These are phyloP conservation scores for Boletellus sp. DNA, from an alignment of 1,284 basidiomycete species.

Conservation along the genomic window DNA sequence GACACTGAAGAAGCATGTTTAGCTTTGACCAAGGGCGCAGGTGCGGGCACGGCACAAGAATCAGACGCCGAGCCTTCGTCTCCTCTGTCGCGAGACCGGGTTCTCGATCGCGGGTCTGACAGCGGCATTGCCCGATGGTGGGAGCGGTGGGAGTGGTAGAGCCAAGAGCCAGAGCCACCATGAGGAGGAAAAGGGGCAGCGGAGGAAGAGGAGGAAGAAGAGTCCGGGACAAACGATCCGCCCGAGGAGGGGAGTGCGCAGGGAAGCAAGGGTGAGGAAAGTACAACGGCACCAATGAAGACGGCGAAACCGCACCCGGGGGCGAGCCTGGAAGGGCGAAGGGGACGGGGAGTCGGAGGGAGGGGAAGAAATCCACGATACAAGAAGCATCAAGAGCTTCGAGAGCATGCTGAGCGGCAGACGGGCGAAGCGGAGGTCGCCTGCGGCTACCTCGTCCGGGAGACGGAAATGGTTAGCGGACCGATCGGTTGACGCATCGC, in stretches of 20 bases:
- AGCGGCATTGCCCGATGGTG: constrained; percentile 48
- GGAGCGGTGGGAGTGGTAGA: constrained; percentile 18
- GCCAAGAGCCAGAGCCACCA: constrained; percentile 29
- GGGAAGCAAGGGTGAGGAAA: constrained; percentile 31
- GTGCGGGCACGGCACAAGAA: too few species aligned
- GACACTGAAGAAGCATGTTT: too few species aligned
- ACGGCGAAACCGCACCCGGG: constrained; percentile 18
- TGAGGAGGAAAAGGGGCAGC: constrained; percentile 59
- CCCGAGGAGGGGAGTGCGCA: constrained; percentile 32
- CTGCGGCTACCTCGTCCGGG: not conserved
- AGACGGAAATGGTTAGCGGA: constrained; percentile 50
- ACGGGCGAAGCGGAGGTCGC: constrained; percentile 10
- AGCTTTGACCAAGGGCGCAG: too few species aligned
- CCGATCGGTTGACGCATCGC: constrained; percentile 67
- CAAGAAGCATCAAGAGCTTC: constrained; percentile 75
- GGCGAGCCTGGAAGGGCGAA: constrained; percentile 37
- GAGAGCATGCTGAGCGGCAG: constrained; percentile 73
- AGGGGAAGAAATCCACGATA: constrained; percentile 44
- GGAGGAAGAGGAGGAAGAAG: constrained; percentile 26
- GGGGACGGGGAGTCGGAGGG: constrained; percentile 32
- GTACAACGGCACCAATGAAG: constrained; percentile 26
- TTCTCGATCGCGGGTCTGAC: constrained; percentile 82
- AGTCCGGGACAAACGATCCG: constrained; percentile 22
- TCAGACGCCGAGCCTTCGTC: constrained; percentile 62
- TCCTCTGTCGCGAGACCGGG: constrained; percentile 66